Conservation (phyloP, 2,329 filamentous ascomycete species). For the Pleurostoma richardsiae region DNA sequence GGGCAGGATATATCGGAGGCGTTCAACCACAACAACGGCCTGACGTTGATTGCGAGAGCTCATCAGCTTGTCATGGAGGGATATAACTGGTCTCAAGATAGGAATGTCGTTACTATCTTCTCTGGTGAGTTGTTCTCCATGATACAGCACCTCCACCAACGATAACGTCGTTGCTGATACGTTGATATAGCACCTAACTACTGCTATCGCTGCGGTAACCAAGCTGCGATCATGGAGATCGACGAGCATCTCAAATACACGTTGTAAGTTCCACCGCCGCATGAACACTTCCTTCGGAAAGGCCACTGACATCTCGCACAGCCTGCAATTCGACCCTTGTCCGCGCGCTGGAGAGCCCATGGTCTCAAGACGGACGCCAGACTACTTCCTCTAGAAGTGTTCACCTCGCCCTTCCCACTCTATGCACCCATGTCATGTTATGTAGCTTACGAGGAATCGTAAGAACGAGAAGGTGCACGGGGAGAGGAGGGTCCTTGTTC, state of each 20-base stretch:
- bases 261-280: constrained; percentile 64
- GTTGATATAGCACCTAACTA: constrained; percentile 69
- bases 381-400: constrained; percentile 84
- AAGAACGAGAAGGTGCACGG: too few relatives aligned
- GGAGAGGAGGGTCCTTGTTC: too few relatives aligned
- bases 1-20: constrained; percentile 97
- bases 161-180: constrained; percentile 16
- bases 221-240: constrained; percentile 99
- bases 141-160: not conserved
- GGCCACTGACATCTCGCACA: constrained; percentile 29
- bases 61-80: constrained; percentile 99
- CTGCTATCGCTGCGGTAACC: constrained; percentile 98
- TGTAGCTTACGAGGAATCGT: too few relatives aligned
- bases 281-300: too few relatives aligned
- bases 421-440: too few relatives aligned
- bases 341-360: constrained; percentile 96
- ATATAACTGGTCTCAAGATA: constrained; percentile 98
- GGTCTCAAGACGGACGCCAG: constrained; percentile 93
- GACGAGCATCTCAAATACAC: constrained; percentile 99
- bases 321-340: constrained; percentile 98
- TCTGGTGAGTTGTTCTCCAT: constrained; percentile 57
- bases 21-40: constrained; percentile 98
- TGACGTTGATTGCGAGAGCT: constrained; percentile 91
- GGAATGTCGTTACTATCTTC: constrained; percentile 98
- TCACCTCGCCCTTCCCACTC: too few relatives aligned